A percentile compares a stretch with the other conserved stretches of the same genome.
Conservation (phyloP, 768 basidiomycete species). For the Termitomyces sp. region DNA sequence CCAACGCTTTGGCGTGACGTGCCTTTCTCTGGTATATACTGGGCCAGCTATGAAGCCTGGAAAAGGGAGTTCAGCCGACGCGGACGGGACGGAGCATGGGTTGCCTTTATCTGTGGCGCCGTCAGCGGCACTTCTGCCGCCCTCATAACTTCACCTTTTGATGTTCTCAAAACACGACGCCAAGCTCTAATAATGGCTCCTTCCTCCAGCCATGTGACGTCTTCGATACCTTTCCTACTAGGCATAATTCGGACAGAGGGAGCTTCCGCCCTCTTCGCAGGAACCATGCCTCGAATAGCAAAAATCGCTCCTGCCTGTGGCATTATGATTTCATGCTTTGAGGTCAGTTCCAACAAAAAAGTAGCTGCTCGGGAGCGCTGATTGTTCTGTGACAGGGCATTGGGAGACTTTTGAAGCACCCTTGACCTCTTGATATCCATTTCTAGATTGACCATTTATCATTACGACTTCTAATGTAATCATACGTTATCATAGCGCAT, state of each 20-base stretch:
- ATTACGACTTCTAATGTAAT: conserved; percentile 12
- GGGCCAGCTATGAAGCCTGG: conserved; percentile 89
- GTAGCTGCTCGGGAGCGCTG: conserved; percentile 7
- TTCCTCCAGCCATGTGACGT: conserved; percentile 33
- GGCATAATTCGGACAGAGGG: conserved; percentile 82
- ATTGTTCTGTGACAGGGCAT: conserved; percentile 43
- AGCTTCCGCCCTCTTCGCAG: conserved; percentile 70
- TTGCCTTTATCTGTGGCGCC: conserved; percentile 89
- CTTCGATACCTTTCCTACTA: conserved; percentile 59
- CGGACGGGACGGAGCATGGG: conserved; percentile 52
- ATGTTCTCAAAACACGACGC: conserved; percentile 92
- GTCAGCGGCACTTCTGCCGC: conserved; percentile 84
- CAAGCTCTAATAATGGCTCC: conserved; percentile 77
- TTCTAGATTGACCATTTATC: conserved; percentile 9
- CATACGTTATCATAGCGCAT: conserved; percentile 12
- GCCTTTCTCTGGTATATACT: conserved; percentile 95
- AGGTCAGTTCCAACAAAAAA: conserved; percentile 43
- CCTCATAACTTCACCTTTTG: conserved; percentile 89
- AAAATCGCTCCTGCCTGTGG: conserved; percentile 99
- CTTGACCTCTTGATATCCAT: conserved; percentile 11
- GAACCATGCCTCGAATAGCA: conserved; percentile 79
- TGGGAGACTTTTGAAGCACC: conserved; percentile 45
- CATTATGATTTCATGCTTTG: conserved; percentile 96
- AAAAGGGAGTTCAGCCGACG: conserved; percentile 57
- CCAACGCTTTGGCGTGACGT: conserved; percentile 96